phyloP scores from a whole-genome alignment of 2,329 filamentous ascomycete genomes.

The Daldinia sp. region DNA sequence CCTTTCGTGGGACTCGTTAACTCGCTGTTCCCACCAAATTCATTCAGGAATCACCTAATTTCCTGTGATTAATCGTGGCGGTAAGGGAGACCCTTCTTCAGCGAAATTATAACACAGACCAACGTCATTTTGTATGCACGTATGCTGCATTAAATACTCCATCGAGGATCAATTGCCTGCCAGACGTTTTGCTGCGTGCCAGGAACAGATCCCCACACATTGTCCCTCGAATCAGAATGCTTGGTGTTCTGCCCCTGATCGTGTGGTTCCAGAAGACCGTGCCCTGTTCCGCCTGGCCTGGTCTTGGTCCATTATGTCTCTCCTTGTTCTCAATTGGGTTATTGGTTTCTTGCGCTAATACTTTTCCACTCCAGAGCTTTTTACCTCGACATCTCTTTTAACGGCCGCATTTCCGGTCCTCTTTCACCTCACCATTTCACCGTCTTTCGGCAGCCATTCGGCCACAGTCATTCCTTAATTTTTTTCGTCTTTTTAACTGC shows the following conservation, averaged over 20 bases:
- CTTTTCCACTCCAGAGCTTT: slow-evolving; percentile 38
- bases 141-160: slow-evolving; percentile 39
- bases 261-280: slow-evolving; percentile 40
- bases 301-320: slow-evolving; percentile 32
- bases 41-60: slow-evolving; percentile 59
- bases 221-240: slow-evolving; percentile 40
- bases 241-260: slow-evolving; percentile 38
- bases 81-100: slow-evolving; percentile 56
- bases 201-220: slow-evolving; percentile 40
- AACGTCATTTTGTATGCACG: slow-evolving; percentile 38
- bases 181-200: slow-evolving; percentile 42
- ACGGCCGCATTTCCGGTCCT: slow-evolving; percentile 56
- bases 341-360: slow-evolving; percentile 41
- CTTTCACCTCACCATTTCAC: slow-evolving; percentile 44
- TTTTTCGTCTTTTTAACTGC: slow-evolving; percentile 52
- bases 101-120: slow-evolving; percentile 38
- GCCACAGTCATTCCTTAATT: slow-evolving; percentile 66
- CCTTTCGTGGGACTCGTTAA: slow-evolving; percentile 69
- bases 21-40: slow-evolving; percentile 66
- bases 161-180: slow-evolving; percentile 39
- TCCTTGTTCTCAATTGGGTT: slow-evolving; percentile 35
- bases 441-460: slow-evolving; percentile 58
- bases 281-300: slow-evolving; percentile 37
- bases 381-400: slow-evolving; percentile 56
- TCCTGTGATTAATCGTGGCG: slow-evolving; percentile 58